Evolutionary conservation across 768 basidiomycete genomes (phyloP), one percentile per base, ranked within the genome.

Genomic region (Panaeolus cyanescens): DNA sequence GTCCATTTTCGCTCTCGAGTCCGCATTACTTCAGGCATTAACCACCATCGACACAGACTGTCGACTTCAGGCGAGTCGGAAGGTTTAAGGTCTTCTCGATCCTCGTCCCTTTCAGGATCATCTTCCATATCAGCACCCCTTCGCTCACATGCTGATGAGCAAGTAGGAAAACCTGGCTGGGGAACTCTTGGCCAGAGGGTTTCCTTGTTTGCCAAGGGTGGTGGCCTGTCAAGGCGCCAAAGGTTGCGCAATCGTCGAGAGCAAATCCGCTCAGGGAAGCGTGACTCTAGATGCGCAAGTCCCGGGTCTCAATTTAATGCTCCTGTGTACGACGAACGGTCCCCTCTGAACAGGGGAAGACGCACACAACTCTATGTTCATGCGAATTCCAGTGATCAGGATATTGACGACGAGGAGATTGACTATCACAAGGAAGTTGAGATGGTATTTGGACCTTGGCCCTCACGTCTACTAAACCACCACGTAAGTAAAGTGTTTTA

Each of bases 121-220:
- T 93, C 92, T 2, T 92, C 91, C 37, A 89, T 94, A 63, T 93
- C 92, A 36, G 92, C 83, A 1, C 93, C 92, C 17, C 79, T 94
- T 22, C 89, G 86, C 54, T 83, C 85, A 28, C 81, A 79, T 62
- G 74, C 74, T 13, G 76, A 86, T 59, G 80, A 83, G 55, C 80
- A 78, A 37, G 66, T 74, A 13, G 71, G 74, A 40, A 79, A 76
- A 61, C 80, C 83, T 2, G 80, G 80, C 1, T 91, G 86, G 84
- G 85, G 82, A 5, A 84, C 89, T 4, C 75, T 91, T 19, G 86
- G 86, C 9, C 80, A 78, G 69, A 82, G 89, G 53, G 80, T 90
- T 22, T 65, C 70, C 5, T 67, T 79, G 20, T 69, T 81, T 22
- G 74, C 77, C 4, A 69, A 66, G 45, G 66, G 72, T 31, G 71